These are phyloP conservation scores for Salix udensis DNA, from an alignment of 345 rosid species.

Conservation along the genomic window DNA sequence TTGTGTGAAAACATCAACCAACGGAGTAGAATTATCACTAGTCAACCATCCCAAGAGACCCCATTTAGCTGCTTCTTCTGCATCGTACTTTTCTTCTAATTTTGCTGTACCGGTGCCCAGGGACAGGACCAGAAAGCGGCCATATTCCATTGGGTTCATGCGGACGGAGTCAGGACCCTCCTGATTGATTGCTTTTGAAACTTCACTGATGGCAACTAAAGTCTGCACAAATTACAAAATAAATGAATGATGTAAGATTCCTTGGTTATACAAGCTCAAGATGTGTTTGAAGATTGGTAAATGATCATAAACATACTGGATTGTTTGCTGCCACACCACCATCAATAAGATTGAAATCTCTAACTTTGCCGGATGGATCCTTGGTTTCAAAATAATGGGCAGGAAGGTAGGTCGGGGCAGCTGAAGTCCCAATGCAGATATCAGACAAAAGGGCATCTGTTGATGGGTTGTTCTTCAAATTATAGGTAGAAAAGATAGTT, in stretches of 20 bases:
- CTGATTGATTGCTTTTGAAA: slow-evolving; percentile 38
- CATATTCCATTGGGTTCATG: slow-evolving; percentile 44
- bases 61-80: slow-evolving; percentile 52
- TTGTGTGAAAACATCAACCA: slow-evolving; percentile 52
- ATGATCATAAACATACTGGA: slow-evolving; percentile 28
- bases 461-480: slow-evolving; percentile 36
- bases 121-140: slow-evolving; percentile 49
- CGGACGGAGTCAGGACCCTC: slow-evolving; percentile 39
- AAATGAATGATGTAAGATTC: too few species aligned
- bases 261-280: neutral
- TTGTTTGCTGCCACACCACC: slow-evolving; percentile 81
- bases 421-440: slow-evolving; percentile 59
- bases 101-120: slow-evolving; percentile 55
- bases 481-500: slow-evolving; percentile 48
- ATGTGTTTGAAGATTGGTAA: too few species aligned
- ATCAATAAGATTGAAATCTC: slow-evolving; percentile 63
- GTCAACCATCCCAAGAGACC: slow-evolving; percentile 62
- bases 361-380: slow-evolving; percentile 32
- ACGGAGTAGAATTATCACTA: slow-evolving; percentile 41
- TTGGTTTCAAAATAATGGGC: slow-evolving; percentile 38
- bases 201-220: slow-evolving; percentile 1
- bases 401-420: slow-evolving; percentile 67
- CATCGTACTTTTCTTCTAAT: slow-evolving; percentile 36
- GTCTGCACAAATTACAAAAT: too few species aligned
- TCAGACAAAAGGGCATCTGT: slow-evolving; percentile 53